Percentiles rank a stretch among this genome's conserved stretches.
Evolutionary conservation across 2,329 filamentous ascomycete species (phyloP).

Genomic region (Monosporascus sp.): DNA sequence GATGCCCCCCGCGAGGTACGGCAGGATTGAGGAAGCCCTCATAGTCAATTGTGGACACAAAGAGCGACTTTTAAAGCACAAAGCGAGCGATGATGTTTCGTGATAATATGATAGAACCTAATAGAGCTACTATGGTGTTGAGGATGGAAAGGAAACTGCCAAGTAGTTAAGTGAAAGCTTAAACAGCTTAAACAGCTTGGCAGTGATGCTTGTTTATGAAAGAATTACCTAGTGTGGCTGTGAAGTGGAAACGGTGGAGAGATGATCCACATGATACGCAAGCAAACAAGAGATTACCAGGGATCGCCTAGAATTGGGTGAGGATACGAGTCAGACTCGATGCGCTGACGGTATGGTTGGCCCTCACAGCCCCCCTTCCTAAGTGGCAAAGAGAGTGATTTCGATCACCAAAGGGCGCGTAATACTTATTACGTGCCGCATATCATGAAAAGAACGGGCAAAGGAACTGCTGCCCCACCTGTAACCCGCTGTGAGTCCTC

Average conservation of each 20-base stretch:
- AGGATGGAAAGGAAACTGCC: neutral
- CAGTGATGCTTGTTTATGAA: neutral
- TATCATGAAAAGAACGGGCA: too few species aligned
- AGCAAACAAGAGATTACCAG: neutral
- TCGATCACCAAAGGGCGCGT: too few species aligned
- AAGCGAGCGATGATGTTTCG: neutral
- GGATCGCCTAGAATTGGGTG: too few species aligned
- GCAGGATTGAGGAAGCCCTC: conserved; percentile 20
- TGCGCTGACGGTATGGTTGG: too few species aligned
- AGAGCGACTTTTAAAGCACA: neutral
- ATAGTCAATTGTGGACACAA: conserved; percentile 11
- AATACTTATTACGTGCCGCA: too few species aligned
- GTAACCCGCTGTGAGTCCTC: too few species aligned
- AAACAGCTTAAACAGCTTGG: neutral
- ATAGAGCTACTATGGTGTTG: neutral
- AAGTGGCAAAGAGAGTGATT: too few species aligned
- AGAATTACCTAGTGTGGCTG: neutral
- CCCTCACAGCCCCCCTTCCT: too few species aligned
- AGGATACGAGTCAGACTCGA: too few species aligned
- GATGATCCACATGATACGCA: neutral
- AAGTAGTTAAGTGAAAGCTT: neutral
- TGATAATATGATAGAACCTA: neutral
- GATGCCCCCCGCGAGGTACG: conserved; percentile 17
- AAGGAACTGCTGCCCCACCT: too few species aligned
- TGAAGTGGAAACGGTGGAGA: neutral